phyloP scores from a whole-genome alignment of 768 basidiomycete species.

The Collybiopsis confluens region DNA sequence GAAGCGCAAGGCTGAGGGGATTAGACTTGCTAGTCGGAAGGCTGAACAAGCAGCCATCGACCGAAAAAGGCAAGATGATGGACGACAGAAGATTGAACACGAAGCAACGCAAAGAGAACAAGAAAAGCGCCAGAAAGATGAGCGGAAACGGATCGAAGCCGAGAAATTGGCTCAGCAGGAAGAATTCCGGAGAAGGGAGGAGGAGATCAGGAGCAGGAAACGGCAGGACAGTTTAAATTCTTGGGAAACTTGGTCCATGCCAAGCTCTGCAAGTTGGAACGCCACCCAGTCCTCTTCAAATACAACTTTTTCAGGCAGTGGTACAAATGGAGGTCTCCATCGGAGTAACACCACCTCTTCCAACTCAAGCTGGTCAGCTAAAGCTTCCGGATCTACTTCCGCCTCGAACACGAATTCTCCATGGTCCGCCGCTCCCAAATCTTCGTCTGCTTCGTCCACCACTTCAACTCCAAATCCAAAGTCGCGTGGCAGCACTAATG shows the following conservation, averaged over 20 bases:
- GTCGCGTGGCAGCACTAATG: conserved; percentile 22
- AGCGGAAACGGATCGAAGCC: conserved; percentile 23
- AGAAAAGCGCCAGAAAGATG: conserved; percentile 21
- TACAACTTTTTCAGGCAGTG: conserved; percentile 18
- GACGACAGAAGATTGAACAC: conserved; percentile 8
- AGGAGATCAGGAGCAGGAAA: conserved; percentile 33
- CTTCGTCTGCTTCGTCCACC: conserved; percentile 18
- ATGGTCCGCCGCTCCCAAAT: conserved; percentile 23
- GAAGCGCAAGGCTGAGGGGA: conserved; percentile 21
- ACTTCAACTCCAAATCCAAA: conserved; percentile 23
- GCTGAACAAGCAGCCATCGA: conserved; percentile 7
- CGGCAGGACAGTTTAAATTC: conserved; percentile 35
- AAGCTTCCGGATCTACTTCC: background rate
- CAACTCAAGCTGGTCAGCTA: conserved; percentile 18
- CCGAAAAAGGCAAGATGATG: background rate
- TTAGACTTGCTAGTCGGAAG: conserved; percentile 10
- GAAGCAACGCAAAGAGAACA: conserved; percentile 10
- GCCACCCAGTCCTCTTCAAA: conserved; percentile 16
- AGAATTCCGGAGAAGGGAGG: conserved; percentile 23
- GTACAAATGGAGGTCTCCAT: conserved; percentile 13
- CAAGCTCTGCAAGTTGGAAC: conserved; percentile 16
- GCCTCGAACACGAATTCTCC: conserved; percentile 13
- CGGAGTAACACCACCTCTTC: conserved; percentile 22
- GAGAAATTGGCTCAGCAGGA: conserved; percentile 19
- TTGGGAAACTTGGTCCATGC: conserved; percentile 21